Conservation (phyloP, 129 eudicot genomes). For the Flaveria brownii region DNA sequence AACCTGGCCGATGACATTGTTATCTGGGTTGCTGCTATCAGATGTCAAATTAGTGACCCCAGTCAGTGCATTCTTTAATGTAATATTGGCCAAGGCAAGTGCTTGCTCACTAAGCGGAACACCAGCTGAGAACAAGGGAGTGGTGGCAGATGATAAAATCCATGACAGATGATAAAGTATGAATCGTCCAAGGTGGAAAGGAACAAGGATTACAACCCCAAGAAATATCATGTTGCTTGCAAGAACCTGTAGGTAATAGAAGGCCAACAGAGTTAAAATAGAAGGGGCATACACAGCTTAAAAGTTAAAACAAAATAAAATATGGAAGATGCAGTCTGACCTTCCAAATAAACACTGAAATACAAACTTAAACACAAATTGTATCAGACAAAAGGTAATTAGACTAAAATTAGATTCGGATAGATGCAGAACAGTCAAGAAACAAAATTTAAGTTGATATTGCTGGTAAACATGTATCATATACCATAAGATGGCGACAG, state of each 20-base stretch:
- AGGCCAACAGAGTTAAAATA: neutral
- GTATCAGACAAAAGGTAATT: neutral
- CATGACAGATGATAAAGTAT: constrained; percentile 69
- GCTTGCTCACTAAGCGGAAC: constrained; percentile 82
- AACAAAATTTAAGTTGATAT: constrained; percentile 1
- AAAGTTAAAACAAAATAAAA: neutral
- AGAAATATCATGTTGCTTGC: constrained; percentile 96
- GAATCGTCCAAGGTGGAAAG: constrained; percentile 78
- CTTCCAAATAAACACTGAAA: neutral
- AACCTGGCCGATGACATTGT: constrained; percentile 41
- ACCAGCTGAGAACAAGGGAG: constrained; percentile 61
- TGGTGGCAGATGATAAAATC: constrained; percentile 72
- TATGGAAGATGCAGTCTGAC: neutral
- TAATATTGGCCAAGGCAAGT: constrained; percentile 74
- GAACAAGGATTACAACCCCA: constrained; percentile 79
- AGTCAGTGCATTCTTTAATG: constrained; percentile 61
- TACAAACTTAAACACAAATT: neutral
- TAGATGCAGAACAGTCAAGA: neutral
- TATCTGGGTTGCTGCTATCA: constrained; percentile 29
- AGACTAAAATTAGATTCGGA: neutral
- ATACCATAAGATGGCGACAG: neutral
- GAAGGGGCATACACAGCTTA: neutral
- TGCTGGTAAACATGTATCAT: neutral
- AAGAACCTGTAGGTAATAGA: constrained; percentile 63
- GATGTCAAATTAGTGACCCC: constrained; percentile 67